Evolutionary conservation across 768 basidiomycete genomes (phyloP).

Genomic region (Phlebiopsis flavidoalba): DNA sequence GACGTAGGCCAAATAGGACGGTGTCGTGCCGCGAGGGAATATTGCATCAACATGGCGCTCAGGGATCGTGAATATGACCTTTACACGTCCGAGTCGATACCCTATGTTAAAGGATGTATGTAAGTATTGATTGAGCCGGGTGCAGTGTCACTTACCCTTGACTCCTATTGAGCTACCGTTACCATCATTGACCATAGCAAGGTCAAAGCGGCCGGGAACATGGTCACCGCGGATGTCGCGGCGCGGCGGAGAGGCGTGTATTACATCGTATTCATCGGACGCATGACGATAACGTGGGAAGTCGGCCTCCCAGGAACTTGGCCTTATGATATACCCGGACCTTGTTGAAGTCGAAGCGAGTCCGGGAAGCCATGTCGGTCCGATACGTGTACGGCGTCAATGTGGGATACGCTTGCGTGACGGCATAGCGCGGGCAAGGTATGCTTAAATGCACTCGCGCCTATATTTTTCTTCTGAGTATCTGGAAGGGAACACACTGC

Average conservation of each 20-base stretch:
- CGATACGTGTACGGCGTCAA: conserved; percentile 13
- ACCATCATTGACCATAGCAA: conserved; percentile 20
- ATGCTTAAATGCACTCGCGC: conserved; percentile 21
- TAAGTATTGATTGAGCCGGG: no score
- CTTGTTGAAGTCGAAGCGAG: conserved; percentile 18
- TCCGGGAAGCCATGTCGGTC: conserved; percentile 3
- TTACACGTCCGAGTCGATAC: conserved; percentile 23
- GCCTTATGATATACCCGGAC: conserved; percentile 30
- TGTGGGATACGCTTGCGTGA: conserved; percentile 15
- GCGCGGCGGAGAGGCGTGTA: conserved; percentile 23
- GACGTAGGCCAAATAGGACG: conserved; percentile 24
- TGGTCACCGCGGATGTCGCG: not conserved
- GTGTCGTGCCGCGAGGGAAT: conserved; percentile 3
- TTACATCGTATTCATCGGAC: conserved; percentile 20
- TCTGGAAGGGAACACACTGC: conserved; percentile 21
- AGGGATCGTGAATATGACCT: conserved; percentile 23
- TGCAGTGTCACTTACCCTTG: no score
- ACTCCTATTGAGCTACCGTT: not conserved
- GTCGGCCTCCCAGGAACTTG: conserved; percentile 24
- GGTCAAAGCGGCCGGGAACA: conserved; percentile 31
- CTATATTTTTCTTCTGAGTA: conserved; percentile 21
- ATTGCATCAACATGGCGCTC: not conserved
- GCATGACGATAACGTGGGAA: not conserved
- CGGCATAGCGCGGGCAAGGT: conserved; percentile 25
- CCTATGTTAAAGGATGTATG: conserved; percentile 12